Evolutionary conservation across 2,329 filamentous ascomycete genomes (phyloP).

Genomic region (Aureobasidium subglaciale): DNA sequence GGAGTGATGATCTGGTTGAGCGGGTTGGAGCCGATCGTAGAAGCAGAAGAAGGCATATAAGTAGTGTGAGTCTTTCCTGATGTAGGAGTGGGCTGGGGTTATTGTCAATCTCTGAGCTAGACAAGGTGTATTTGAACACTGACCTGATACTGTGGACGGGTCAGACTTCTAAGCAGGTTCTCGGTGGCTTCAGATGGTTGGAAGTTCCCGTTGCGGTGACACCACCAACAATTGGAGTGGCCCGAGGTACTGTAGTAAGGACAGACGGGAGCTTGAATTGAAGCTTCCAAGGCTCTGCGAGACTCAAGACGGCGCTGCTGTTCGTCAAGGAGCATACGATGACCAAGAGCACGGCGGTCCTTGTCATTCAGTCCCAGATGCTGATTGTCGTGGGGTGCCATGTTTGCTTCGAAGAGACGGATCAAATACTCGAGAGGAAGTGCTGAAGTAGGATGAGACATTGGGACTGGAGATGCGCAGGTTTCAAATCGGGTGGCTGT

Average conservation of each 20-base stretch:
- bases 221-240: not conserved
- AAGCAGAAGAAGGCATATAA: not conserved
- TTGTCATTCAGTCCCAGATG: not conserved
- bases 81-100: not conserved
- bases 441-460: not conserved
- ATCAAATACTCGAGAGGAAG: not conserved
- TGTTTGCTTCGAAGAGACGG: not conserved
- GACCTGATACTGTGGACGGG: not conserved
- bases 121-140: not conserved
- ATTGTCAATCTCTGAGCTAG: not conserved
- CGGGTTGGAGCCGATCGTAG: not conserved
- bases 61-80: not conserved
- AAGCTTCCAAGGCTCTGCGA: not conserved
- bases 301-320: not conserved
- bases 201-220: not conserved
- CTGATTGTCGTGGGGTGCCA: not conserved
- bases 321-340: not conserved
- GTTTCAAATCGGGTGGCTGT: not conserved
- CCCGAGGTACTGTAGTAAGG: not conserved
- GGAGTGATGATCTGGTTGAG: not conserved
- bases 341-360: not conserved
- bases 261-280: not conserved
- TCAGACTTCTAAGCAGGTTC: not conserved
- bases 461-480: not conserved
- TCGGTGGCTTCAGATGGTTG: not conserved